A percentile compares a stretch with the other conserved stretches of the same genome.
phyloP scores from a whole-genome alignment of 371 early-diverging fungal genomes.

The Lichtheimia ramosa region DNA sequence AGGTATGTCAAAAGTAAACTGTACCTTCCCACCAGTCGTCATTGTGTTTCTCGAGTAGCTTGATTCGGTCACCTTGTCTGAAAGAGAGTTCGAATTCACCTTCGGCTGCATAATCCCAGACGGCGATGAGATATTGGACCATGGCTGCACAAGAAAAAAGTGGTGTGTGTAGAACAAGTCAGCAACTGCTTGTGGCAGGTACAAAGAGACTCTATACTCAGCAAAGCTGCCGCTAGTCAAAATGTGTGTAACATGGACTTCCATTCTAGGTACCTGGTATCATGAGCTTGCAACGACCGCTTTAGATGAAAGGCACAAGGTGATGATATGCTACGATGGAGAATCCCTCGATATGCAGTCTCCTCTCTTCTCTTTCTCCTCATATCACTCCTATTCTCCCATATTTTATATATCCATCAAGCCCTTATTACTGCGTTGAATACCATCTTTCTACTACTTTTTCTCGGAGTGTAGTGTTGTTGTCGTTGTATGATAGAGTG shows the following conservation, averaged over 20 bases:
- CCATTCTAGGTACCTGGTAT: neutral
- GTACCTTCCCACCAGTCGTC: conserved; percentile 59
- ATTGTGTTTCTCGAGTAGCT: conserved; percentile 47
- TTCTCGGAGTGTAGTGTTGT: conserved; percentile 1
- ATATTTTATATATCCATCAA: neutral
- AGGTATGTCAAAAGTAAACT: neutral
- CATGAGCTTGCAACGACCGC: no score
- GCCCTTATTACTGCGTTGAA: neutral
- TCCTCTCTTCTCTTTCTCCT: neutral
- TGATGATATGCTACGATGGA: no score
- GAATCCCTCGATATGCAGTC: neutral
- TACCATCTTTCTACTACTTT: neutral
- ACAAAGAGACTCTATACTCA: neutral
- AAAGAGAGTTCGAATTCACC: conserved; percentile 50
- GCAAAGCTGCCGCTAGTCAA: conserved; percentile 1
- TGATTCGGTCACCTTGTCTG: conserved; percentile 46
- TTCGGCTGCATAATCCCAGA: conserved; percentile 50
- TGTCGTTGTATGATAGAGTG: no score
- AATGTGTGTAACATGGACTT: neutral
- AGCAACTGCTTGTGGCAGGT: neutral
- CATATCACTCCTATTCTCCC: neutral
- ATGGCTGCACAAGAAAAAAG: conserved; percentile 15
- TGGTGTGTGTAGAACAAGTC: neutral
- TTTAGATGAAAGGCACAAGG: no score
- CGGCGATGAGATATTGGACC: conserved; percentile 43